Evolutionary conservation across 441 rosid genomes (phyloP).

Genomic region (Aquilaria agallochum): DNA sequence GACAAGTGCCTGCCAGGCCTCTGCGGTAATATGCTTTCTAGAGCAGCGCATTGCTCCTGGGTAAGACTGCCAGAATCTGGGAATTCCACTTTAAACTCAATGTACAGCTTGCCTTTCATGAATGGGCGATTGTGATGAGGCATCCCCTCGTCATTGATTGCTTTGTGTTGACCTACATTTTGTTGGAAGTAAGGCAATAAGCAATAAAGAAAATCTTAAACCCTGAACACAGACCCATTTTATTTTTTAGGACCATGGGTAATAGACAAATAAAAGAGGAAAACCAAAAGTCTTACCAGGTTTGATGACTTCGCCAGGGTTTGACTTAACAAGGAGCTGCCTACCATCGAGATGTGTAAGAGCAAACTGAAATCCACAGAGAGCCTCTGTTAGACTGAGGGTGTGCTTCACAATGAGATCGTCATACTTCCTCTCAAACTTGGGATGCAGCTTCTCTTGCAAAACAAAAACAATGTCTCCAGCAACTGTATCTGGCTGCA

Average conservation of each 20-base stretch:
- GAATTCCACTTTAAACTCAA: conserved; percentile 35
- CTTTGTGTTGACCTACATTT: conserved; percentile 36
- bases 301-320: conserved; percentile 41
- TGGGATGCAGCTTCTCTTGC: conserved; percentile 35
- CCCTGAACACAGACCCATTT: no score
- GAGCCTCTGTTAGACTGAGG: conserved; percentile 41
- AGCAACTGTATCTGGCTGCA: conserved; percentile 42
- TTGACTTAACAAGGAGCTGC: conserved; percentile 44
- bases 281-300: conserved; percentile 25
- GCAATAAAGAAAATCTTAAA: background rate
- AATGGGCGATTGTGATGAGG: conserved; percentile 36
- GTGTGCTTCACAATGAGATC: conserved; percentile 36
- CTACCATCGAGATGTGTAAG: conserved; percentile 45
- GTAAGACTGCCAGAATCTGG: conserved; percentile 33
- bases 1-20: conserved; percentile 18
- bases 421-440: conserved; percentile 33
- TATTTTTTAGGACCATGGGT: no score
- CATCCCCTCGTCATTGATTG: conserved; percentile 49
- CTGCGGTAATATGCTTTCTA: conserved; percentile 34
- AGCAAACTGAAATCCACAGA: conserved; percentile 45
- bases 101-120: conserved; percentile 41
- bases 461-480: conserved; percentile 38
- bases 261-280: background rate
- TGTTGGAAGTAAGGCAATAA: background rate
- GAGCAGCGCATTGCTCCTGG: conserved; percentile 22